A percentile compares a stretch with the other conserved stretches of the same genome.
These are phyloP conservation scores for Ochromonas danica DNA, from an alignment of 108 stramenopile species.

Conservation along the genomic window DNA sequence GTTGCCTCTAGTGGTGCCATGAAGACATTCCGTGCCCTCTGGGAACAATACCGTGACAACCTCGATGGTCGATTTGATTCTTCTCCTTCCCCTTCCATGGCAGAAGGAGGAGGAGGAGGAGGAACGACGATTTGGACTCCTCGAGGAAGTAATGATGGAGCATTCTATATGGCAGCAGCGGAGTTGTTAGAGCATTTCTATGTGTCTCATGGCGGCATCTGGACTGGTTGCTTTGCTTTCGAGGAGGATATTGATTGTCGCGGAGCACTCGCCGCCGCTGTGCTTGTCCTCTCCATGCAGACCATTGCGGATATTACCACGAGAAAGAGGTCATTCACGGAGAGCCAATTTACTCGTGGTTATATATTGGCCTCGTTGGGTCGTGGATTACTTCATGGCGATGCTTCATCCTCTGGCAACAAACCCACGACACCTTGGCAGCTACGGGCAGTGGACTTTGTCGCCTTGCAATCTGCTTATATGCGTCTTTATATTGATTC, in stretches of 20 bases:
- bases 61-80: background rate
- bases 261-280: conserved; percentile 2
- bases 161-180: background rate
- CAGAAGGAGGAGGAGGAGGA: background rate
- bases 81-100: background rate
- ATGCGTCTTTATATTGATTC: conserved; percentile 6
- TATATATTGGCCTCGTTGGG: conserved; percentile 12
- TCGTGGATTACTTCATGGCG: conserved; percentile 1
- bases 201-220: background rate
- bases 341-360: background rate
- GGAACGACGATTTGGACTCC: background rate
- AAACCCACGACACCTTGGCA: background rate
- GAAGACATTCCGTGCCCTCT: background rate
- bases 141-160: background rate
- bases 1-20: background rate
- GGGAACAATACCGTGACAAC: background rate
- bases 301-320: background rate
- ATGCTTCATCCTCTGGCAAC: background rate
- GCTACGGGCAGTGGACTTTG: background rate
- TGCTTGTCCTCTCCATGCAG: background rate
- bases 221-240: conserved; percentile 3
- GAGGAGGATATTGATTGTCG: background rate
- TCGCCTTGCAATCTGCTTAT: background rate
- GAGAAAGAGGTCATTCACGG: background rate
- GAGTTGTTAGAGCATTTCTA: conserved; percentile 17